phyloP scores from a whole-genome alignment of 768 basidiomycete genomes.

The Neoboletus magnificus region DNA sequence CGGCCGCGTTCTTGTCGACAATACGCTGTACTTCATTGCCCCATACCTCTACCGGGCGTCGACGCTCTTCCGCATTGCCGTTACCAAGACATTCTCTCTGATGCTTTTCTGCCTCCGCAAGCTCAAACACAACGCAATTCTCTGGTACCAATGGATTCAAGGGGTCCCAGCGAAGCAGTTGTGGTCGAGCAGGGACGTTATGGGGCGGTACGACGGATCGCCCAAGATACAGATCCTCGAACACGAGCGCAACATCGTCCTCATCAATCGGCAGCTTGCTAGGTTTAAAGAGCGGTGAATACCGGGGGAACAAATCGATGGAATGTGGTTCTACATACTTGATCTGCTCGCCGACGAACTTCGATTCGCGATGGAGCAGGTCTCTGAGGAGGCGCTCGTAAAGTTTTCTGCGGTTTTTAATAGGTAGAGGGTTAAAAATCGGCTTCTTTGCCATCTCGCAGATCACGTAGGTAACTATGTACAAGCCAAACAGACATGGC shows the following conservation, averaged over 20 bases:
- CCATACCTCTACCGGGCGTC: conserved; percentile 61
- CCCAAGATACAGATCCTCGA: conserved; percentile 83
- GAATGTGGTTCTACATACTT: conserved; percentile 45
- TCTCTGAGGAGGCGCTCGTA: conserved; percentile 79
- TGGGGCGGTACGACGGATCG: conserved; percentile 79
- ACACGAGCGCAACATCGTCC: conserved; percentile 78
- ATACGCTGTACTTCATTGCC: conserved; percentile 57
- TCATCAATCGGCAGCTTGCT: conserved; percentile 79
- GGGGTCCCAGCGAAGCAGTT: conserved; percentile 80
- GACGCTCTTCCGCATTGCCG: conserved; percentile 8
- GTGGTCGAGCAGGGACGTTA: conserved; percentile 66
- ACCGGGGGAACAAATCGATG: background rate
- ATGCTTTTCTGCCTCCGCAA: conserved; percentile 70
- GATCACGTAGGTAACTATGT: conserved; percentile 85
- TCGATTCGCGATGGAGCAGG: conserved; percentile 70
- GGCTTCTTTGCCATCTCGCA: conserved; percentile 84
- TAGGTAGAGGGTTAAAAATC: conserved; percentile 76
- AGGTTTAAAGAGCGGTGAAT: background rate
- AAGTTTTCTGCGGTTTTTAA: conserved; percentile 81
- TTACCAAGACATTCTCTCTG: conserved; percentile 39
- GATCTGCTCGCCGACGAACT: conserved; percentile 55
- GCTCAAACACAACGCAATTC: conserved; percentile 85
- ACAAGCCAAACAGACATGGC: conserved; percentile 87
- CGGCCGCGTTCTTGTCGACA: conserved; percentile 55
- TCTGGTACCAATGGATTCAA: conserved; percentile 58